Evolutionary conservation across 345 rosid genomes (phyloP).

Genomic region (Eucalyptus fibrosa): DNA sequence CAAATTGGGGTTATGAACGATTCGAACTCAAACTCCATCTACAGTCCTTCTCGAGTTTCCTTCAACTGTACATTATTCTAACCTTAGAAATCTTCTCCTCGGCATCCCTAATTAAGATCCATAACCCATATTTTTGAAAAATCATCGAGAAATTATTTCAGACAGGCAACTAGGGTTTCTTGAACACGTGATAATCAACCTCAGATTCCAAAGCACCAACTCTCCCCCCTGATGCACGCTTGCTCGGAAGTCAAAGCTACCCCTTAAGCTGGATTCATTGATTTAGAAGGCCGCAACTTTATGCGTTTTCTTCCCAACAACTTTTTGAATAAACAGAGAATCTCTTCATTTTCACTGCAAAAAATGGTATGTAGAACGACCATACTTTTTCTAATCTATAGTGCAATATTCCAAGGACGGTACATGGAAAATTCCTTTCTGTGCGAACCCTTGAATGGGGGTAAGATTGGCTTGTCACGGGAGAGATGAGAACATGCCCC

Average conservation of each 20-base stretch:
- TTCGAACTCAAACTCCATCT: background rate
- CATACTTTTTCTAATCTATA: background rate
- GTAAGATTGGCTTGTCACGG: background rate
- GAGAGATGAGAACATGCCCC: background rate
- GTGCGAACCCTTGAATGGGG: background rate
- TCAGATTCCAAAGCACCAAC: background rate
- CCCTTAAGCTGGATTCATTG: background rate
- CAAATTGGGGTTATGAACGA: background rate
- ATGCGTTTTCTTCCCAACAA: background rate
- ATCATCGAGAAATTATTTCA: background rate
- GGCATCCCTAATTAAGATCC: background rate
- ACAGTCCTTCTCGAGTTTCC: background rate
- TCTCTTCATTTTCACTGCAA: background rate
- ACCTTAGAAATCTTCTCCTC: background rate
- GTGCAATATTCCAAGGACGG: background rate
- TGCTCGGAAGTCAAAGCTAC: background rate
- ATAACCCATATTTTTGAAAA: background rate
- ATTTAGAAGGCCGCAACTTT: background rate
- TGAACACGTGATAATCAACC: background rate
- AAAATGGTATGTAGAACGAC: background rate
- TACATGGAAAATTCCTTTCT: background rate
- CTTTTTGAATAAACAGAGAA: background rate
- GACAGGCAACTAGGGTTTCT: background rate
- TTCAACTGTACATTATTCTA: background rate
- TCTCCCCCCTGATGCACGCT: background rate